Conservation (phyloP, 169 alveolate species). For the Eimeria acervulina region DNA sequence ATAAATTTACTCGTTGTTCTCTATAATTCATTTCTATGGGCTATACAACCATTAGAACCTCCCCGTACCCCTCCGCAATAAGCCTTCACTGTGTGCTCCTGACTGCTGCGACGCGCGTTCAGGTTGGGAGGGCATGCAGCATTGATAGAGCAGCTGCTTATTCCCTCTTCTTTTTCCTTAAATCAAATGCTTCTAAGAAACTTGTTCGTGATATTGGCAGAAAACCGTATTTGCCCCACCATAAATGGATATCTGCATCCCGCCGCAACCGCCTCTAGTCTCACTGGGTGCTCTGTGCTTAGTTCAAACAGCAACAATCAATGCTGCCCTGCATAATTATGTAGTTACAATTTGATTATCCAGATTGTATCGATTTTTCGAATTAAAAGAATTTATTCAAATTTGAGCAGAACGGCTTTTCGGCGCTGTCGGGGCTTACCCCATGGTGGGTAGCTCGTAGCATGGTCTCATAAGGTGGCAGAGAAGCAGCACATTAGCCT, state of each 20-base stretch:
- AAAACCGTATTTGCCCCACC: not conserved
- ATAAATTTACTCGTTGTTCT: too few species aligned
- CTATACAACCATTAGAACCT: not conserved
- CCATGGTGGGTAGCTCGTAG: too few species aligned
- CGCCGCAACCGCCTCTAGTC: not conserved
- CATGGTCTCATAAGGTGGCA: too few species aligned
- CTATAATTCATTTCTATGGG: too few species aligned
- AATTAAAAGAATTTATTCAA: too few species aligned
- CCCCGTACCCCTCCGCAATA: not conserved
- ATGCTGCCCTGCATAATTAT: not conserved
- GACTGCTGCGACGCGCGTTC: conserved; percentile 32
- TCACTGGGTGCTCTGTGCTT: not conserved
- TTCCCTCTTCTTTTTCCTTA: not conserved
- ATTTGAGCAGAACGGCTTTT: too few species aligned
- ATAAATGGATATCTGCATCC: not conserved
- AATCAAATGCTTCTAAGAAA: not conserved
- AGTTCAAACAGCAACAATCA: not conserved
- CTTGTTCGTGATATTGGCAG: not conserved
- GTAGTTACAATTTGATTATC: not conserved
- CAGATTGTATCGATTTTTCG: not conserved
- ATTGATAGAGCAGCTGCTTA: not conserved
- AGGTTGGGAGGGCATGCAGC: conserved; percentile 9
- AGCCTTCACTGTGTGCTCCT: not conserved
- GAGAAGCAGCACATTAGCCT: too few species aligned
- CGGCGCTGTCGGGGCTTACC: too few species aligned